Percentiles rank a stretch among this genome's conserved stretches.
These are phyloP conservation scores for Xanthoconium separans DNA, from an alignment of 1,284 basidiomycete species.

Conservation along the genomic window DNA sequence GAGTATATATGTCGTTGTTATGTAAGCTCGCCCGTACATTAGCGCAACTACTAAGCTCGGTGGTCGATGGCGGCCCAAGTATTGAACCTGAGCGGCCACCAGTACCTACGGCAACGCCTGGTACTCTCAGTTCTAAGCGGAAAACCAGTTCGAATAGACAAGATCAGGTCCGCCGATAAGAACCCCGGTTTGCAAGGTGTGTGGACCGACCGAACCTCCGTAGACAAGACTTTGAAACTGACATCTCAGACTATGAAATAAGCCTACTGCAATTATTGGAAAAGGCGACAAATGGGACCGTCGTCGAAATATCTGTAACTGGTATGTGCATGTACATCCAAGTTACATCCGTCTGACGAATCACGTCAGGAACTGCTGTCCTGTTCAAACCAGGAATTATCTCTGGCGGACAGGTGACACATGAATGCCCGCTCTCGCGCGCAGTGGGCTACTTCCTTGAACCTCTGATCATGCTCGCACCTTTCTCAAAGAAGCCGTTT, in stretches of 20 bases:
- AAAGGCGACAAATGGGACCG: conserved; percentile 91
- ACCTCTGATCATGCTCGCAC: conserved; percentile 85
- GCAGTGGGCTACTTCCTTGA: conserved; percentile 96
- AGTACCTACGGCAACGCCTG: conserved; percentile 82
- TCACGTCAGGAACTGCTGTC: conserved; percentile 75
- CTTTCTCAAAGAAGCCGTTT: conserved; percentile 90
- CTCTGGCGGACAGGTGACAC: conserved; percentile 77
- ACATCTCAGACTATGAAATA: conserved; percentile 81
- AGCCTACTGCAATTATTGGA: conserved; percentile 89
- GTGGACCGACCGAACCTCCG: conserved; percentile 11
- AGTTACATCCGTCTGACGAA: conserved; percentile 5
- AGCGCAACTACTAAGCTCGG: too few species aligned
- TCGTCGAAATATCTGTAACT: conserved; percentile 96
- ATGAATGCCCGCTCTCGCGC: conserved; percentile 86
- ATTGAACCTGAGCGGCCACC: conserved; percentile 75
- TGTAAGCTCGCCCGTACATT: too few species aligned
- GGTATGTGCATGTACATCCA: conserved; percentile 45
- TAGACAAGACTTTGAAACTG: conserved; percentile 1
- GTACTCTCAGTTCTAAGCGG: conserved; percentile 89
- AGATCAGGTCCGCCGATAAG: conserved; percentile 89
- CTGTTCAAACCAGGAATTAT: conserved; percentile 92
- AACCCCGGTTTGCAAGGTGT: conserved; percentile 89
- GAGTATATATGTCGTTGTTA: conserved; percentile 14
- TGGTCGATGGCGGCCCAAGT: conserved; percentile 35
- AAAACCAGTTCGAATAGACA: conserved; percentile 83